A percentile compares a stretch with the other conserved stretches of the same genome.
Evolutionary conservation across 2,329 filamentous ascomycete species (phyloP).

Genomic region (Cladosporium velox): DNA sequence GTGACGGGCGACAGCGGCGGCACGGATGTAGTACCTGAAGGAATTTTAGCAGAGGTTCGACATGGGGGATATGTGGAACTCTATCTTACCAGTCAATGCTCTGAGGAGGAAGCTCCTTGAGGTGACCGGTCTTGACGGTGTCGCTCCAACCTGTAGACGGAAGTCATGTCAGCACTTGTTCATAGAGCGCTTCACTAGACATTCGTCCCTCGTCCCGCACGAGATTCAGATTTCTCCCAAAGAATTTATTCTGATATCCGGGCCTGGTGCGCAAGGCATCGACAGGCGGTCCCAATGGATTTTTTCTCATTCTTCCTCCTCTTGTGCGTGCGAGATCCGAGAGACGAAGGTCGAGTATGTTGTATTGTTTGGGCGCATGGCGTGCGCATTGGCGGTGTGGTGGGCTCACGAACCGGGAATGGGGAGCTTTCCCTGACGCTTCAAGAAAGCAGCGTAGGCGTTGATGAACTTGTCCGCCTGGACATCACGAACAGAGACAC

Average conservation of each 20-base stretch:
- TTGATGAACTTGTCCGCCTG: conserved; percentile 89
- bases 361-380: conserved; percentile 11
- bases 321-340: conserved; percentile 23
- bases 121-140: conserved; percentile 96
- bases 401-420: conserved; percentile 70
- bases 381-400: conserved; percentile 6
- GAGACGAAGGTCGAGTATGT: conserved; percentile 27
- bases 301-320: conserved; percentile 25
- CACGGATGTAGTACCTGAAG: conserved; percentile 72
- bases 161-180: conserved; percentile 45
- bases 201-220: conserved; percentile 51
- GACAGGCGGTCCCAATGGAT: conserved; percentile 23
- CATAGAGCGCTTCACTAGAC: conserved; percentile 28
- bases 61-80: not conserved
- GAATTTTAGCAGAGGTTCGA: conserved; percentile 2
- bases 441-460: conserved; percentile 85
- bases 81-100: conserved; percentile 78
- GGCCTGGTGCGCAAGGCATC: conserved; percentile 10
- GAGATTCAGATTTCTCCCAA: conserved; percentile 54
- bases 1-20: conserved; percentile 93
- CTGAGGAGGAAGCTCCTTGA: conserved; percentile 97
- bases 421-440: conserved; percentile 90
- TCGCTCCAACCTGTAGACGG: conserved; percentile 87
- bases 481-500: conserved; percentile 81
- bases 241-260: conserved; percentile 32